Conservation (phyloP, 2,329 filamentous ascomycete genomes). For the Capronia coronata region DNA sequence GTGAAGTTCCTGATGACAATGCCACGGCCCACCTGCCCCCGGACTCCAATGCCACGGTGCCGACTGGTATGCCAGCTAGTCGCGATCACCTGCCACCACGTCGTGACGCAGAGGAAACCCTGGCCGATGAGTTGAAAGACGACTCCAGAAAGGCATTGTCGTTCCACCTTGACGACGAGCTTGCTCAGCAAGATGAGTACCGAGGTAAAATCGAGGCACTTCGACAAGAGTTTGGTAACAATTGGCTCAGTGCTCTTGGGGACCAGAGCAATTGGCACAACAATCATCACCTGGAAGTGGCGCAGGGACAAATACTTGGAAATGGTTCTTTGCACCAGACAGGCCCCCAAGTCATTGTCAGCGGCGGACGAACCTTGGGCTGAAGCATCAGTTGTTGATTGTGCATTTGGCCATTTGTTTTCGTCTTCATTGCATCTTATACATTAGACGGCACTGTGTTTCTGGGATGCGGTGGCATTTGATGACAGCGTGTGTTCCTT, state of each 20-base stretch:
- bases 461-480: conserved; percentile 7
- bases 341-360: conserved; percentile 38
- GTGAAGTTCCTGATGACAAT: conserved; percentile 18
- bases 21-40: conserved; percentile 15
- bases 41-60: neutral
- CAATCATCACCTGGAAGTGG: conserved; percentile 23
- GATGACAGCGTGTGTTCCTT: conserved; percentile 12
- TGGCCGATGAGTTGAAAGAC: conserved; percentile 10
- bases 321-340: conserved; percentile 29
- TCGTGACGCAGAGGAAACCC: conserved; percentile 37
- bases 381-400: conserved; percentile 17
- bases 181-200: conserved; percentile 57
- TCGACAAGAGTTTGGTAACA: conserved; percentile 75
- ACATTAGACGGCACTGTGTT: conserved; percentile 14
- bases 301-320: conserved; percentile 24
- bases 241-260: conserved; percentile 78
- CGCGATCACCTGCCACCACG: conserved; percentile 48
- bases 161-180: conserved; percentile 8
- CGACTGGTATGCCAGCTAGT: conserved; percentile 18
- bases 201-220: conserved; percentile 81
- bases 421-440: neutral
- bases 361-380: conserved; percentile 37
- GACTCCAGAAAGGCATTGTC: conserved; percentile 11
- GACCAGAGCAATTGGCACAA: conserved; percentile 58
- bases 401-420: neutral